Base-by-base conservation (phyloP, 768 basidiomycete species). In the Pleurotus pulmonarius region DNA sequence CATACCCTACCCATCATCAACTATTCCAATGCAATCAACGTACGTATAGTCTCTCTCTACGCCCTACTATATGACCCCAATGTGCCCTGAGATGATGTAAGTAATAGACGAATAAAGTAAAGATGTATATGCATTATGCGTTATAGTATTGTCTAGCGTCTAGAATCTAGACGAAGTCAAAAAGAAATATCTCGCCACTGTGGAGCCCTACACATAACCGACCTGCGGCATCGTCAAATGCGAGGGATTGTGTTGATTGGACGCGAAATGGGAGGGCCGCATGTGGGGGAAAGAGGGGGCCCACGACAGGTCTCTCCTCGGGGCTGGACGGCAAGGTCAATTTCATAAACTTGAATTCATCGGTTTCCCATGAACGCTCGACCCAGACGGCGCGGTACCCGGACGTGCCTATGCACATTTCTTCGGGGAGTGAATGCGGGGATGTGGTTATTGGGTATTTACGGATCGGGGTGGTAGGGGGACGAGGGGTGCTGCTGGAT, bases 161-260 rank as follows among this genome's bases (percentile, higher is more conserved):
- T 44, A 44, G 12, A 22, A 43, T 29, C 41, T 43, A 43, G 18
- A 52, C 49, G 55, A 77, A 75, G 26, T 73, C 65, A 51, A 84
- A 61, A 20, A 83, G 63, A 64, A 80, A 83, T 41, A 86, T 59
- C 34, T 82, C 78, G 15, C 83, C 83, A 15, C 78, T 81, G 39
- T 76, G 74, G 12, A 85, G 65, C 8, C 76, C 78, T 12, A 84
- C 64, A 61, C 71, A 79, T 29, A 86, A 68, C 26, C 74, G 70
- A 29, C 85, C 83, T 2, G 75, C 75, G 4, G 75, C 69, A 61
- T 87, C 85, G 55, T 87, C 82, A 55, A 86, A 82, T 3, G 75
- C 75, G 25, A 86, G 65, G 0, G 75, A 74, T 37, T 74, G 73
- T 55, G 76, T 78, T 25, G 71, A 70, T 22, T 73, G 67, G 15